A percentile compares a stretch with the other conserved stretches of the same genome.
These are phyloP conservation scores for Paragyromitra xinjiangensis DNA, from an alignment of 495 filamentous ascomycete species.

Conservation along the genomic window DNA sequence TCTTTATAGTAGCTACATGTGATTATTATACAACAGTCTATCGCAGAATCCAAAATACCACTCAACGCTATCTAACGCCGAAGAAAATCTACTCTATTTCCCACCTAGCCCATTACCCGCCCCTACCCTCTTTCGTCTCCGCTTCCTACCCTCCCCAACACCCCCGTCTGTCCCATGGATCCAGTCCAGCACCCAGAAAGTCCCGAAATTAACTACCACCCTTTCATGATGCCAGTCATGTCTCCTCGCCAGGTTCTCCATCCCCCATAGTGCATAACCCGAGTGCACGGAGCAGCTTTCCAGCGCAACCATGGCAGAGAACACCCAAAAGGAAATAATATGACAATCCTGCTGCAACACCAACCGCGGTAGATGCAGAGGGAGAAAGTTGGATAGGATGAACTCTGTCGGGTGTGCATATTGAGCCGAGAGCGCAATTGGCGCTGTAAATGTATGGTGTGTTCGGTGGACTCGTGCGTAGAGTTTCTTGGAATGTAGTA, in stretches of 20 bases:
- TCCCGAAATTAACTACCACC: slow-evolving; percentile 60
- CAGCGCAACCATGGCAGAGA: slow-evolving; percentile 62
- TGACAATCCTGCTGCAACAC: slow-evolving; percentile 60
- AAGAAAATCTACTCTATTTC: not conserved
- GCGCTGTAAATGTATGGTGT: slow-evolving; percentile 69
- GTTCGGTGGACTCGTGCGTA: slow-evolving; percentile 66
- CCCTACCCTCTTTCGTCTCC: slow-evolving; percentile 26
- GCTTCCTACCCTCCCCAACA: slow-evolving; percentile 31
- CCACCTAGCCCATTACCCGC: not conserved
- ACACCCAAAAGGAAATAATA: slow-evolving; percentile 65
- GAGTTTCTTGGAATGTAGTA: slow-evolving; percentile 64
- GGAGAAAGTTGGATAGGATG: slow-evolving; percentile 65
- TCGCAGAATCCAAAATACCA: not conserved
- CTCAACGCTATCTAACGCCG: not conserved
- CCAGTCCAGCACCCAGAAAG: slow-evolving; percentile 61
- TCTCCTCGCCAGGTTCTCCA: slow-evolving; percentile 60
- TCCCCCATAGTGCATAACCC: slow-evolving; percentile 64
- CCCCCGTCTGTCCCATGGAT: slow-evolving; percentile 60
- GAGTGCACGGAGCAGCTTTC: slow-evolving; percentile 66
- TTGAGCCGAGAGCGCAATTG: slow-evolving; percentile 67
- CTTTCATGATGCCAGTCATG: slow-evolving; percentile 67
- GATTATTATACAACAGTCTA: not conserved
- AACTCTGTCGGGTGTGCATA: slow-evolving; percentile 70
- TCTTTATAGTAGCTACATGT: not conserved
- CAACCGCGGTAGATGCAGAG: slow-evolving; percentile 65